Evolutionary conservation across 139 green algal species (phyloP).

Genomic region (Chlorella vulgaris): DNA sequence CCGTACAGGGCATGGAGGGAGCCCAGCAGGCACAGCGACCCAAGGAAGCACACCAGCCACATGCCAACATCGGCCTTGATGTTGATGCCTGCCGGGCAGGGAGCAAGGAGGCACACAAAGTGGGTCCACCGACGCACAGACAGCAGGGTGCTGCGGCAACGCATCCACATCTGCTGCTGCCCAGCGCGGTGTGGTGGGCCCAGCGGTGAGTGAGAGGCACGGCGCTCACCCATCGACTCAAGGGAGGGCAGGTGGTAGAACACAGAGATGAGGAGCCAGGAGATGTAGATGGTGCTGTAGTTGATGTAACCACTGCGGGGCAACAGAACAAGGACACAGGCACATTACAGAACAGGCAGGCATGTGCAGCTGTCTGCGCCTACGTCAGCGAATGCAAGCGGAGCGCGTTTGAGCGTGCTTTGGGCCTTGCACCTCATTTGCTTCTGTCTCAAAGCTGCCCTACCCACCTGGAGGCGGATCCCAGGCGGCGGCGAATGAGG

Average conservation of each 20-base stretch:
- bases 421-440: background rate
- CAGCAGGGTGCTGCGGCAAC: background rate
- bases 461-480: constrained; percentile 67
- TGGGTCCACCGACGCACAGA: background rate
- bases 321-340: background rate
- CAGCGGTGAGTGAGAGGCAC: background rate
- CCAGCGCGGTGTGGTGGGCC: too few relatives aligned
- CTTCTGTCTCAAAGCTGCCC: background rate
- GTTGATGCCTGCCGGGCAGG: constrained; percentile 61
- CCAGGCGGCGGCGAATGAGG: constrained; percentile 73
- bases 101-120: background rate
- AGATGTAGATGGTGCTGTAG: constrained; percentile 78
- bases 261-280: constrained; percentile 81
- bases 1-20: constrained; percentile 58
- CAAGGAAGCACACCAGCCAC: constrained; percentile 67
- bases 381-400: background rate
- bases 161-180: background rate
- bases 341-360: background rate
- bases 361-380: background rate
- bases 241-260: constrained; percentile 87
- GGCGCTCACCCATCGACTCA: constrained; percentile 46
- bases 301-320: constrained; percentile 78
- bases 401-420: background rate
- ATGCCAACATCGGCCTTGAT: constrained; percentile 78
- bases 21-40: constrained; percentile 59